phyloP scores from a whole-genome alignment of 768 basidiomycete species.

The Leccinum obscurum region DNA sequence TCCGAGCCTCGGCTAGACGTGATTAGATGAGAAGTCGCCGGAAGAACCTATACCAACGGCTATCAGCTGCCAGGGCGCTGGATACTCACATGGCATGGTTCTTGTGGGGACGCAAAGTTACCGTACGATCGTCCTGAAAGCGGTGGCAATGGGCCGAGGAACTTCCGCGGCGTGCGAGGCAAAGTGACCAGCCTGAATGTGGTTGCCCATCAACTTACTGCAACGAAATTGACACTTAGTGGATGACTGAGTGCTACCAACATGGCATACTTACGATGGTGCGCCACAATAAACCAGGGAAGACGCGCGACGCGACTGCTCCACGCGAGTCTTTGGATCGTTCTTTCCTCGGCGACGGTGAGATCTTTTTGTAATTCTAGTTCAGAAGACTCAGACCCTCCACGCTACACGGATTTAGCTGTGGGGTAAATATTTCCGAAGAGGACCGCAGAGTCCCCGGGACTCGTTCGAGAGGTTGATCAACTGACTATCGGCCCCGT shows the following conservation, averaged over 20 bases:
- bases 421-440: background rate
- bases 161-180: background rate
- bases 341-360: background rate
- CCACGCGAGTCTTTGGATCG: background rate
- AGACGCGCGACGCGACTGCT: background rate
- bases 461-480: background rate
- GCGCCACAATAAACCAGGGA: background rate
- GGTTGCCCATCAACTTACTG: background rate
- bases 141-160: background rate
- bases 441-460: background rate
- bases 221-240: background rate
- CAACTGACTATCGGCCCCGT: background rate
- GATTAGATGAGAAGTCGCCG: background rate
- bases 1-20: background rate
- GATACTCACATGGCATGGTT: background rate
- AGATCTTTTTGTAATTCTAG: background rate
- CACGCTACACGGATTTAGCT: slow-evolving; percentile 1
- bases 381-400: background rate
- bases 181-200: background rate
- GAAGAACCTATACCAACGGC: background rate
- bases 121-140: background rate
- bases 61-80: background rate
- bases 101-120: background rate
- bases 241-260: background rate
- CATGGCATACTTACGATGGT: background rate